A percentile compares a stretch with the other conserved stretches of the same genome.
phyloP scores from a whole-genome alignment of 2,329 filamentous ascomycete genomes.

The Truncatella angustata region DNA sequence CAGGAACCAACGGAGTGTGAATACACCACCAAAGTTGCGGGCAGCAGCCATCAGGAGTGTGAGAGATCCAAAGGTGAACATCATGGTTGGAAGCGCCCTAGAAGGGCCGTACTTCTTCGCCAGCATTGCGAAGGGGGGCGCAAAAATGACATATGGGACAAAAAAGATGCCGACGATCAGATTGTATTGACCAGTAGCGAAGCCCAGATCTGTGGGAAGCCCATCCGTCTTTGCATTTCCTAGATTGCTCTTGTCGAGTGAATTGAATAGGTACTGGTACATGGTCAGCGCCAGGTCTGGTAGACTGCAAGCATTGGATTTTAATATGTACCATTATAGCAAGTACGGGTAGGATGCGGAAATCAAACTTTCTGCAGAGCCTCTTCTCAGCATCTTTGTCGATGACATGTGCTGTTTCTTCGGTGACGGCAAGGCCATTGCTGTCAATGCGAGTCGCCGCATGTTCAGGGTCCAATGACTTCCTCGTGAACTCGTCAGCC shows the following conservation, averaged over 20 bases:
- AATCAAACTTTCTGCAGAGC: constrained; percentile 54
- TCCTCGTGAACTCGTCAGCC: not conserved
- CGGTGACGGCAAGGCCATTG: constrained; percentile 29
- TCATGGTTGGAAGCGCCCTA: constrained; percentile 60
- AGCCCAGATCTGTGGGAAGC: constrained; percentile 46
- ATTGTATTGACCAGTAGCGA: constrained; percentile 66
- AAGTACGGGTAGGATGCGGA: constrained; percentile 51
- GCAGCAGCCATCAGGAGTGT: constrained; percentile 58
- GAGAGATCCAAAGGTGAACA: constrained; percentile 65
- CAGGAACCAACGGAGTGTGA: constrained; percentile 67
- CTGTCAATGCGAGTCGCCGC: constrained; percentile 20
- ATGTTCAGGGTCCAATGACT: not conserved
- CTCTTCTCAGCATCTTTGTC: constrained; percentile 45
- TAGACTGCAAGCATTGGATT: not conserved
- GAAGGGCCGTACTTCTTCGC: constrained; percentile 68
- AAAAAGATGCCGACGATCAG: constrained; percentile 69
- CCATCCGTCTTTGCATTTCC: constrained; percentile 58
- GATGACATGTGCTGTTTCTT: constrained; percentile 30
- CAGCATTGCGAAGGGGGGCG: constrained; percentile 62
- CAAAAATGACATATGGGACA: constrained; percentile 69
- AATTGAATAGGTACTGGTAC: constrained; percentile 41
- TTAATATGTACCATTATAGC: constrained; percentile 43
- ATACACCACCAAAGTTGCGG: constrained; percentile 62
- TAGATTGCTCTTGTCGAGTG: constrained; percentile 49
- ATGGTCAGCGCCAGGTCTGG: not conserved